Evolutionary conservation across 768 basidiomycete species (phyloP), one percentile per base, ranked within the genome.

Genomic region (Tricholoma furcatifolium): DNA sequence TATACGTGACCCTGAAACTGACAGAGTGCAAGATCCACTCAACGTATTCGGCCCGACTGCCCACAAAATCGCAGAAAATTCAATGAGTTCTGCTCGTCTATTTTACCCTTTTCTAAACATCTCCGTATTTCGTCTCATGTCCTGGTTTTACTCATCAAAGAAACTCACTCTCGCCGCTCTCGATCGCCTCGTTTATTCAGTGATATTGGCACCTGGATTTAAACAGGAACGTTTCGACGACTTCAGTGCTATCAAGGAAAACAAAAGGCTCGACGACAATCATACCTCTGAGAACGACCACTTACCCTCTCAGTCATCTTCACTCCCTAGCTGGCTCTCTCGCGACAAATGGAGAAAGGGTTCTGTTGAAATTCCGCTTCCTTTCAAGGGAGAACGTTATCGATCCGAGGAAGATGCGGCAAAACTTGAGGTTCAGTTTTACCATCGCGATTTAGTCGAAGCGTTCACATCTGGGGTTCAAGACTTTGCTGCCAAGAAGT

Each of bases 41-140:
- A 4, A 20, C 24, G 41, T 2, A 23, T 43, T 43, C n/a, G 23
- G 23, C n/a, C 23, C 42, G 1, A 27, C 42, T 23, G 42, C 23
- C 6, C 4, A 12, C 5, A 24, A 43, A 21, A 27, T 43, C 14
- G 18, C 6, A 3, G 11, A 23, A 7, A 3, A 43, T 24, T 4
- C 15, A 36, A 12, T 34, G 36, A 20, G 21, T 2, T 5, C 12
- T 47, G 14, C n/a, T 24, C 18, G 20, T 15, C 30, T 15, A 18
- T 44, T 51, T 18, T 43, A 24, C 30, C 50, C 42, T 23, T 51
- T 43, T 30, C 50, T 44, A 3, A 51, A 51, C 30, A 14, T 43
- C 8, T 43, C 50, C 15, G 40, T 51, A 3, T 51, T 35, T 32
- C 18, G 31, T 6, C 50, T 51, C 17, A 51, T 43, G 50, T 44